Evolutionary conservation across 2,329 filamentous ascomycete genomes (phyloP).

Genomic region (Diplodia mutila): DNA sequence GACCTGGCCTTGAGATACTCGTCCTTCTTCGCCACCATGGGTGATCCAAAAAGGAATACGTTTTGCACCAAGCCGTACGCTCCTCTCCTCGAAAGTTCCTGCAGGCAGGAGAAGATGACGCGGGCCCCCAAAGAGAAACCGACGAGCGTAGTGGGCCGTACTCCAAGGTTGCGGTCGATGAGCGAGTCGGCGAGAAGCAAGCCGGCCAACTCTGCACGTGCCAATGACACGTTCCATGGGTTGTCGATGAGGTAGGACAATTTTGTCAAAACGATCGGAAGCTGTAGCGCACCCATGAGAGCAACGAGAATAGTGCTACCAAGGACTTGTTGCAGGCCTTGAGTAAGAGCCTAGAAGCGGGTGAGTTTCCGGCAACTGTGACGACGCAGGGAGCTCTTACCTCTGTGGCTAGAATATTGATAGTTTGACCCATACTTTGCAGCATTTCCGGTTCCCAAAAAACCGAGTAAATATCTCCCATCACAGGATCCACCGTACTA

Average conservation of each 20-base stretch:
- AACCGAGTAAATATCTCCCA: slow-evolving; percentile 97
- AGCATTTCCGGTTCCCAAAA: slow-evolving; percentile 99
- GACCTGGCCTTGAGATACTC: slow-evolving; percentile 80
- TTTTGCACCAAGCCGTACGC: slow-evolving; percentile 90
- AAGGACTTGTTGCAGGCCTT: slow-evolving; percentile 93
- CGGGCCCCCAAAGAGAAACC: slow-evolving; percentile 92
- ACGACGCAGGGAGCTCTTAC: slow-evolving; percentile 53
- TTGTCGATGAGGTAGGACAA: slow-evolving; percentile 97
- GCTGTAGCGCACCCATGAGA: slow-evolving; percentile 88
- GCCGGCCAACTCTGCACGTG: slow-evolving; percentile 84
- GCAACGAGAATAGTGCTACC: slow-evolving; percentile 85
- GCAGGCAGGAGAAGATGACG: slow-evolving; percentile 89
- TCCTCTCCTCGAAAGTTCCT: slow-evolving; percentile 81
- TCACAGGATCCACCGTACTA: slow-evolving; percentile 94
- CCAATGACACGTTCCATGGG: slow-evolving; percentile 95
- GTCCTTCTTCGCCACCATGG: slow-evolving; percentile 87
- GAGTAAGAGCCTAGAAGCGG: slow-evolving; percentile 74
- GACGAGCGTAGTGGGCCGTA: slow-evolving; percentile 87
- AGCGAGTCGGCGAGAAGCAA: slow-evolving; percentile 93
- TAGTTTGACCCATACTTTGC: slow-evolving; percentile 95
- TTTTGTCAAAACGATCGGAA: slow-evolving; percentile 92
- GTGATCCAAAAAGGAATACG: slow-evolving; percentile 91
- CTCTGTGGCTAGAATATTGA: slow-evolving; percentile 97
- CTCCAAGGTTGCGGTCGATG: slow-evolving; percentile 87
- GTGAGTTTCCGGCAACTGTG: slow-evolving; percentile 33